Evolutionary conservation across 371 early-diverging fungal species (phyloP).

Genomic region (Chytridiales sp.): DNA sequence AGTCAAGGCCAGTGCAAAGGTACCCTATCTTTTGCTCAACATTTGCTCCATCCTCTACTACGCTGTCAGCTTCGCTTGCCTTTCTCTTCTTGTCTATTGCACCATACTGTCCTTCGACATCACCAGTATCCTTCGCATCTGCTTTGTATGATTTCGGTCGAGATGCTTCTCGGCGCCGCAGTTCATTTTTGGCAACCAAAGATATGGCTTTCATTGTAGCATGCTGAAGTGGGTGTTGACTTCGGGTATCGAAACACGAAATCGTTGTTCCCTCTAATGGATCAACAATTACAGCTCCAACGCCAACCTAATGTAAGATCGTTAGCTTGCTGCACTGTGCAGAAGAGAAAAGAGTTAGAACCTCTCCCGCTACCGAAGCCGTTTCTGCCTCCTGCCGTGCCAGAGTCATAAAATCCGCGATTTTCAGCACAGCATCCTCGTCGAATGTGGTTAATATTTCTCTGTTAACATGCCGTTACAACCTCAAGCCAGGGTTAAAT

Average conservation of each 20-base stretch:
- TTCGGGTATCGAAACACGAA: slow-evolving; percentile 14
- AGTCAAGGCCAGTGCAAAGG: slow-evolving; percentile 50
- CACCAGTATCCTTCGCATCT: neutral
- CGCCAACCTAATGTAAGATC: neutral
- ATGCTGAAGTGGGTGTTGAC: slow-evolving; percentile 46
- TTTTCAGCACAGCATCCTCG: slow-evolving; percentile 7
- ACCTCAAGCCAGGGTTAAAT: neutral
- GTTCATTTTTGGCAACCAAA: slow-evolving; percentile 40
- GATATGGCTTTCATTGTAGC: slow-evolving; percentile 50
- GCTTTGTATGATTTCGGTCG: slow-evolving; percentile 2
- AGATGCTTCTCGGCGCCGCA: slow-evolving; percentile 2
- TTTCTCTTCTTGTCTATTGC: neutral
- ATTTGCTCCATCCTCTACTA: neutral
- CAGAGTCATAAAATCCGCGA: neutral
- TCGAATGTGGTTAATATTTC: neutral
- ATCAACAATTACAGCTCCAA: slow-evolving; percentile 12
- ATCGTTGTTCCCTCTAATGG: slow-evolving; percentile 1
- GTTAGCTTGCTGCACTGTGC: neutral
- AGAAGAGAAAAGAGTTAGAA: neutral
- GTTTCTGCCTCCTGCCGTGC: too few species aligned
- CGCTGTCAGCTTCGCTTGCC: too few species aligned
- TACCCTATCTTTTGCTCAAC: slow-evolving; percentile 26
- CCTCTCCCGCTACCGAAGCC: neutral
- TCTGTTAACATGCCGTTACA: neutral
- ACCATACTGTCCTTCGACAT: neutral